Base-by-base conservation (phyloP, 2,329 filamentous ascomycete species). In the Plenodomus lindquistii region DNA sequence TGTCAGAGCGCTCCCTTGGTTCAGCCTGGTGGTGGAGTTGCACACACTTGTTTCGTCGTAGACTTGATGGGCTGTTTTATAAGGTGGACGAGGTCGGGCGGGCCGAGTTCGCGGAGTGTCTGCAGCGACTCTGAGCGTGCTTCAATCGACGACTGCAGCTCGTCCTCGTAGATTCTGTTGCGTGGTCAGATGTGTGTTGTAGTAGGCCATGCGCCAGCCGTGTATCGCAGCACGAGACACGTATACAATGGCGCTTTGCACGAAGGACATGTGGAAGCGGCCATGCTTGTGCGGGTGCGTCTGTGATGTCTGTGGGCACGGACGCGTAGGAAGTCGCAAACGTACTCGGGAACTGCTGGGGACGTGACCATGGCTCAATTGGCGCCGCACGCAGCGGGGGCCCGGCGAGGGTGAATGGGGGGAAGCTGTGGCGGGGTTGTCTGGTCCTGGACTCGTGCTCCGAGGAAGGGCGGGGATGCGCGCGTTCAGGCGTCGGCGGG, bases 81-180 rank as follows among this genome's bases (percentile, higher is more conserved):
- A 48, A 99, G 83, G 75, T 99, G 94, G 34, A 97, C 93, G 21
- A 99, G 82, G 74, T 99, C 94, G 44, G 94, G 94, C 20, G 94
- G 94, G 36, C 94, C 94, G 48, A 99, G 84, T 80, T 99, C 94
- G 68, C 94, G 88, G 55, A 99, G 81, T 40, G 85, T 84, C 60
- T 88, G 82, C 34, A 99, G 83, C 37, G 89, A 89, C 70, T 99
- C 94, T 62, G 93, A 96, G 72, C 94, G 87, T 63, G 91, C 86
- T 70, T 97, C 92, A 73, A 97, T 87, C 43, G 93, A 90, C 64
- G 96, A 91, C 69, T 96, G 88, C 54, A 95, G 82, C 57, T 94
- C 84, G 75, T 97, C 91, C 77, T 99, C 94, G 65, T 92, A 93
- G 66, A 99, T 87, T 76, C 94, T 97, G 55, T 11, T 27, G 42